A percentile compares a stretch with the other conserved stretches of the same genome.
Evolutionary conservation across 371 early-diverging fungal genomes (phyloP).

Genomic region (Cokeromyces recurvatus): DNA sequence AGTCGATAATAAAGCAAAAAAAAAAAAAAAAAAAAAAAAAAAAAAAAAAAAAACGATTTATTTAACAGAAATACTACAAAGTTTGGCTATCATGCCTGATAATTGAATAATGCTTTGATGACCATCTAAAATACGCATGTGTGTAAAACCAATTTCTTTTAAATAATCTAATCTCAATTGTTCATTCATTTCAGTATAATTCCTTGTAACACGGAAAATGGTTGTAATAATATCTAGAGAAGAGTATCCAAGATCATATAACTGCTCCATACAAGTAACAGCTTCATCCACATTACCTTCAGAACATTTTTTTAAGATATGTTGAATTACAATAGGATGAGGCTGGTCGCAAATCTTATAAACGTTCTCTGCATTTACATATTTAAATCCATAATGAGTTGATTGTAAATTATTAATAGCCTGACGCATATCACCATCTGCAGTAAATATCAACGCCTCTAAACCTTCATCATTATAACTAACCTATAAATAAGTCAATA

Average conservation of each 20-base stretch:
- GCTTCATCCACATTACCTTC: constrained; percentile 71
- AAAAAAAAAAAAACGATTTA: too few relatives aligned
- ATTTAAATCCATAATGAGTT: constrained; percentile 79
- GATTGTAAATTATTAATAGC: constrained; percentile 97
- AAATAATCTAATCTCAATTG: constrained; percentile 72
- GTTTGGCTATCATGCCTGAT: constrained; percentile 13
- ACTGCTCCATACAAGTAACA: constrained; percentile 52
- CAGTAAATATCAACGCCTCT: constrained; percentile 90
- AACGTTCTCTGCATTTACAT: constrained; percentile 84
- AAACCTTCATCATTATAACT: constrained; percentile 82
- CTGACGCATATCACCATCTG: constrained; percentile 99
- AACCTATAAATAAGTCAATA: constrained; percentile 59
- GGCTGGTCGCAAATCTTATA: constrained; percentile 97
- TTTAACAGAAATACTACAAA: constrained; percentile 1
- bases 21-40: too few relatives aligned
- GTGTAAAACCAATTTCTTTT: constrained; percentile 50
- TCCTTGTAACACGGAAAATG: constrained; percentile 83
- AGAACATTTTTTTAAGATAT: constrained; percentile 67
- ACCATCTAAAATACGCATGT: constrained; percentile 21
- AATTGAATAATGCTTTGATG: constrained; percentile 20
- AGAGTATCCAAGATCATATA: constrained; percentile 85
- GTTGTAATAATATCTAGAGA: constrained; percentile 90
- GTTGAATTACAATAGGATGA: constrained; percentile 78
- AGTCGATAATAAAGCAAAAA: too few relatives aligned
- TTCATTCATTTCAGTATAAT: constrained; percentile 35